Base-by-base conservation (phyloP, 176 grass and related monocot genomes). In the Avena insularis region DNA sequence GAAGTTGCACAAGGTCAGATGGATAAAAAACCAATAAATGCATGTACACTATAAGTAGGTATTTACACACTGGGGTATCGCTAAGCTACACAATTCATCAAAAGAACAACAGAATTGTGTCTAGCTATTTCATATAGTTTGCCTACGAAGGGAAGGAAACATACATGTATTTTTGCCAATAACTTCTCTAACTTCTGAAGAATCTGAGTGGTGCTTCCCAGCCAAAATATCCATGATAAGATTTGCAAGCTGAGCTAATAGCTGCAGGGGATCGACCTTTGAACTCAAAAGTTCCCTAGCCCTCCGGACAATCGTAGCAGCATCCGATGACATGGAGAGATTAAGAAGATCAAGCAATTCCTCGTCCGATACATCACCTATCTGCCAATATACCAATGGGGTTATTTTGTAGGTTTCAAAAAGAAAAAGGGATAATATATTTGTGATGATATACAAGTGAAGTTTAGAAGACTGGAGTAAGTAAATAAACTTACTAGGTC, bases 161-260 rank as follows among this genome's bases (percentile, higher is more conserved):
- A 69, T 89, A 92, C 88, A 73, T 82, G 84, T 81, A 66, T 88
- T 65, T 82, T 79, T 74, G 17, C 56, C 83, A 59, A 46, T 77
- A 79, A 83, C 75, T 80, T 84, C 83, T 80, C 87, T 84, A 50
- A 86, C 75, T 91, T 92, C 89, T 58, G 87, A 60, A 76, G 84
- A 60, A 35, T 70, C 87, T 51, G 82, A 77, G 14, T 67, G 87
- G 63, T 81, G 85, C 75, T 86, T 95, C 16, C 85, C 88, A 85
- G 92, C 88, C 88, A 98, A 87, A 86, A 95, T 76, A 74, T 98
- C 90, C 92, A 95, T 94, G 79, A 98, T 94, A 79, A 96, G 82
- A 87, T 91, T 94, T 68, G 93, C 92, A 40, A 98, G 92, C 89
- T 94, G 96, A 57, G 91, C 89, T 21, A 90, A 75, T 65, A 98